phyloP scores from a whole-genome alignment of 2,329 filamentous ascomycete genomes.

The Colletotrichum magnum region DNA sequence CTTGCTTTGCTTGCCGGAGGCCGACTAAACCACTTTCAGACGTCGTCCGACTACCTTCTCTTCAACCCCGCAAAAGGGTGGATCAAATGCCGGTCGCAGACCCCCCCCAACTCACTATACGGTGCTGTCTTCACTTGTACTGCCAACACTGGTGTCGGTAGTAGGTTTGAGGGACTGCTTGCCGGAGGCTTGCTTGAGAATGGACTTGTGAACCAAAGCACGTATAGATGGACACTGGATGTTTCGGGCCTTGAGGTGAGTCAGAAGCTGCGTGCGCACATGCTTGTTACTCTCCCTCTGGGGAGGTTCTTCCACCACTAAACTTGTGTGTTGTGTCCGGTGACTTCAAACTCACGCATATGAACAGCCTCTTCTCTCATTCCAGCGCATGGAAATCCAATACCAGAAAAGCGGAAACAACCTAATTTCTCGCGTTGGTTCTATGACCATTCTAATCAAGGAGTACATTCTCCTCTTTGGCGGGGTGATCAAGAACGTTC shows the following conservation, averaged over 20 bases:
- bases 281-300: no score
- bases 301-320: no score
- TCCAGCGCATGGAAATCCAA: not conserved
- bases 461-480: slow-evolving; percentile 56
- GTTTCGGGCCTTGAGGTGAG: slow-evolving; percentile 54
- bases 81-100: slow-evolving; percentile 55
- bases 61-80: slow-evolving; percentile 65
- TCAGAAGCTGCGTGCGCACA: no score
- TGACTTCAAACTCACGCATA: not conserved
- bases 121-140: slow-evolving; percentile 58
- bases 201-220: slow-evolving; percentile 73
- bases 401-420: not conserved
- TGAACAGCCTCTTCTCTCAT: slow-evolving; percentile 23
- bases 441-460: slow-evolving; percentile 51
- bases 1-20: slow-evolving; percentile 74
- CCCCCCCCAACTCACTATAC: slow-evolving; percentile 57
- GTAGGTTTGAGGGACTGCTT: slow-evolving; percentile 71
- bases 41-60: slow-evolving; percentile 68
- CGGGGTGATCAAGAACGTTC: slow-evolving; percentile 57
- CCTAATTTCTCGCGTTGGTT: slow-evolving; percentile 58
- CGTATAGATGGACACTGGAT: slow-evolving; percentile 75
- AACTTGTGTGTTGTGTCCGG: slow-evolving; percentile 32
- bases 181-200: slow-evolving; percentile 79
- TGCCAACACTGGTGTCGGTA: slow-evolving; percentile 43
- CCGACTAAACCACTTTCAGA: slow-evolving; percentile 62